Evolutionary conservation across 1,284 basidiomycete genomes (phyloP), one percentile per base, ranked within the genome.

Genomic region (Apiotrichum domesticum): DNA sequence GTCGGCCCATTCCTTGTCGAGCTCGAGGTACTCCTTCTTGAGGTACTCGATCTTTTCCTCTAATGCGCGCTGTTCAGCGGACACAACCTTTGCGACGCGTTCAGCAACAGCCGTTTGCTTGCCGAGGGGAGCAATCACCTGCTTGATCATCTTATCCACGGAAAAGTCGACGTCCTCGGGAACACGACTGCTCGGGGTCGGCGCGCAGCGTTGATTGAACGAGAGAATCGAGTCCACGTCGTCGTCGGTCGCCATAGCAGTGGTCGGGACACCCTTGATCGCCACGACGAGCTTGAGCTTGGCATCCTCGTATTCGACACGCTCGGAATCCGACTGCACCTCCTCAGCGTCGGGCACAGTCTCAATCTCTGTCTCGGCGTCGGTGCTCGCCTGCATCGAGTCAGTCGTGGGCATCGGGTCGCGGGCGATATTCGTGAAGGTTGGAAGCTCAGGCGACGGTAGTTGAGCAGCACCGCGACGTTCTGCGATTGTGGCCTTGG

Each of bases 1-100:
- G 4, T 79, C 78, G 32, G 82, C 57, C 90, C 90, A 93, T 52
- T 80, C 79, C 63, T 85, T 80, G 64, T 92, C 85, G 41, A 87
- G 77, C 14, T 76, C 68, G 41, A 85, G 67, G 68, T 93, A 92
- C 68, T 91, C 85, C 53, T 80, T 79, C 51, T 80, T 80, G 39
- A 93, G 77, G 14, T 73, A 75, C 46, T 80, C 71, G 4, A 81
- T 73, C 71, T 89, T 90, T 56, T 79, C 80, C 35, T 79, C 72
- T 33, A 85, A 68, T 39, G 77, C 71, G 3, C 75, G 75, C 63
- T 85, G 79, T 35, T 73, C 69, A 4, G 47, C 51, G 3, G 53
- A 37, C 3, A 72, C 57, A 2, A 56, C 40, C 11, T 50, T 40
- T 1, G 60, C 56, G 2, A 72, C 66, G 3, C 57, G 54, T 6